phyloP scores from a whole-genome alignment of 441 rosid genomes.

The Euphorbia schlechtendalii region DNA sequence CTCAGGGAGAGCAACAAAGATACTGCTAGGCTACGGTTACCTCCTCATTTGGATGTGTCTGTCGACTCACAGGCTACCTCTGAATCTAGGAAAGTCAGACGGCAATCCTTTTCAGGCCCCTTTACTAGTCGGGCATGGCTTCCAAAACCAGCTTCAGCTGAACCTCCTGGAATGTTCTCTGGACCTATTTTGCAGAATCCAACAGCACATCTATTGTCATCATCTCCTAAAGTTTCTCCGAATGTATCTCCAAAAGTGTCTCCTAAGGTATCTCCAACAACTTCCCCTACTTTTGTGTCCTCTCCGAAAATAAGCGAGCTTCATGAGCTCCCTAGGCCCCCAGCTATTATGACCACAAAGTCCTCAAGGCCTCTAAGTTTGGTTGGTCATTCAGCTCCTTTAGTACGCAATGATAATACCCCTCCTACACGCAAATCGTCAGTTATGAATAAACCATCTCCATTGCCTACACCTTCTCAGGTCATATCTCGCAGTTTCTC shows the following conservation, averaged over 20 bases:
- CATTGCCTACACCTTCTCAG: conserved; percentile 68
- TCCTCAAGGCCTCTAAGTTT: conserved; percentile 43
- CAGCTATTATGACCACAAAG: conserved; percentile 38
- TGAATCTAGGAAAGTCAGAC: conserved; percentile 40
- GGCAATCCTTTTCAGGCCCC: conserved; percentile 80
- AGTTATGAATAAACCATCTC: conserved; percentile 48
- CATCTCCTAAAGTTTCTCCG: conserved; percentile 31
- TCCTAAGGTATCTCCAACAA: conserved; percentile 48
- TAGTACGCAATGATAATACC: conserved; percentile 49
- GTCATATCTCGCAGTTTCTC: conserved; percentile 74
- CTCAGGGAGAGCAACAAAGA: conserved; percentile 56
- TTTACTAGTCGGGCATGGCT: conserved; percentile 44
- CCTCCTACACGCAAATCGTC: conserved; percentile 28
- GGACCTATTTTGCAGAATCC: conserved; percentile 61
- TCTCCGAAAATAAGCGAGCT: conserved; percentile 78
- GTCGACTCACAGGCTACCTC: conserved; percentile 26
- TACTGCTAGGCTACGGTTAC: conserved; percentile 37
- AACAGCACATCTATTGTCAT: conserved; percentile 29
- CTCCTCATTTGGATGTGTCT: conserved; percentile 54
- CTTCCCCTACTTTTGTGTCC: conserved; percentile 73
- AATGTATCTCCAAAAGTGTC: conserved; percentile 40
- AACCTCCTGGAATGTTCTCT: conserved; percentile 48
- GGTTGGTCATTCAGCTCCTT: conserved; percentile 80
- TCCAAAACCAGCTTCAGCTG: conserved; percentile 33
- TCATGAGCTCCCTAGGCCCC: conserved; percentile 96